phyloP scores from a whole-genome alignment of 306 rosid species.

The Citrullus mucosospermus region DNA sequence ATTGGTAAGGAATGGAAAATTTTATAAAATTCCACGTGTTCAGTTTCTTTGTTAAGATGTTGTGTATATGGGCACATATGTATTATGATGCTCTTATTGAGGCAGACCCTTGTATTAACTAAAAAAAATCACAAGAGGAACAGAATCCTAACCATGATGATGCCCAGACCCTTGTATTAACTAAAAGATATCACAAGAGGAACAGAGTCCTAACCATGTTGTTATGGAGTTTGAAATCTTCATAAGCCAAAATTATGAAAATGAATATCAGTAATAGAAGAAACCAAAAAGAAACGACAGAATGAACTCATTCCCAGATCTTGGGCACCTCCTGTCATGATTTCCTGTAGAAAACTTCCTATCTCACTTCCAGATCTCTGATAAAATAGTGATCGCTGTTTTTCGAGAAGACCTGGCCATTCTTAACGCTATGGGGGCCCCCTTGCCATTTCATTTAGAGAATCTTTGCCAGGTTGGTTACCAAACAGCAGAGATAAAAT shows the following conservation, averaged over 20 bases:
- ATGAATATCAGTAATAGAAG: background rate
- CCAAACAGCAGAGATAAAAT: background rate
- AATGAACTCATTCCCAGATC: background rate
- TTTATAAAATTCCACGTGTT: background rate
- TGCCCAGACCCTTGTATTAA: background rate
- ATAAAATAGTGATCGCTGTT: background rate
- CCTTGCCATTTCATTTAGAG: background rate
- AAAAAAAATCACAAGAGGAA: background rate
- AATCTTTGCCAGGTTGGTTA: background rate
- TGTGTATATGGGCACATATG: background rate
- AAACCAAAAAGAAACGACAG: background rate
- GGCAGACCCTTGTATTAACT: background rate
- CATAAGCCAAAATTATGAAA: background rate
- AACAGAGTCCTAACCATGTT: background rate
- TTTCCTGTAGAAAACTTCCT: background rate
- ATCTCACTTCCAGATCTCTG: background rate
- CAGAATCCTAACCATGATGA: background rate
- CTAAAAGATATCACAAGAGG: background rate
- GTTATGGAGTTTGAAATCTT: background rate
- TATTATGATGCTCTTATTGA: background rate
- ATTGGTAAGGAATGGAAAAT: background rate
- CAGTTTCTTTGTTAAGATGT: background rate
- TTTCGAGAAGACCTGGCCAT: background rate
- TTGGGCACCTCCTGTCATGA: background rate
- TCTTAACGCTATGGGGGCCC: background rate